A percentile compares a stretch with the other conserved stretches of the same genome.
phyloP scores from a whole-genome alignment of 139 green algal genomes.

The Asterochloris erici region DNA sequence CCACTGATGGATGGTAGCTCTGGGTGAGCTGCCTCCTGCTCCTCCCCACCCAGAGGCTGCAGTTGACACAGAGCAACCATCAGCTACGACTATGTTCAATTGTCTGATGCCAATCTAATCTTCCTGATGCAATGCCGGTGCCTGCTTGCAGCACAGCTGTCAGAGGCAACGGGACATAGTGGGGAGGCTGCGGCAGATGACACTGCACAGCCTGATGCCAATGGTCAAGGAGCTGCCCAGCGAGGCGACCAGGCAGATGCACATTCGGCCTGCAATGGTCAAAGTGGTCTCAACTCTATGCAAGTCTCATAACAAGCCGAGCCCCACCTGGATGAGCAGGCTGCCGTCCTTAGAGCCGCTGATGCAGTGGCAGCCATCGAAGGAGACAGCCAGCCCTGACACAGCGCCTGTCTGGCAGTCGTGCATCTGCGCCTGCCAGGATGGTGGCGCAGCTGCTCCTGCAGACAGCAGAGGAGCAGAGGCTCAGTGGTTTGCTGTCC shows the following conservation, averaged over 20 bases:
- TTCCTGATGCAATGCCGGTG: not conserved
- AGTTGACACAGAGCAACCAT: no score
- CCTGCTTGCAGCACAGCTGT: not conserved
- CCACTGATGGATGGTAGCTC: no score
- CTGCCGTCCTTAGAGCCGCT: conserved; percentile 46
- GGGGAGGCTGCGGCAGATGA: no score
- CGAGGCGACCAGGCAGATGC: no score
- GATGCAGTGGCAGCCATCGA: conserved; percentile 64
- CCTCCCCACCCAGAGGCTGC: no score
- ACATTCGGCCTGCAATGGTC: not conserved
- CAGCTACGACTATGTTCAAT: no score
- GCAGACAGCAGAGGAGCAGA: not conserved
- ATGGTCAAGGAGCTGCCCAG: no score
- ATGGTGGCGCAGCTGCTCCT: not conserved
- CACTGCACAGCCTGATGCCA: no score
- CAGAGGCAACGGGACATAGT: no score
- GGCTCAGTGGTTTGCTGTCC: not conserved
- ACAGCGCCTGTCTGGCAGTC: conserved; percentile 50
- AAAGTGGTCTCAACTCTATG: not conserved
- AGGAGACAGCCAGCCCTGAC: conserved; percentile 43
- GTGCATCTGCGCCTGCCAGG: conserved; percentile 51
- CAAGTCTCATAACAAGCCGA: no score
- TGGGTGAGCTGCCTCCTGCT: no score
- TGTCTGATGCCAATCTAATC: not conserved
- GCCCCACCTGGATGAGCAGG: conserved; percentile 28